phyloP scores from a whole-genome alignment of 495 filamentous ascomycete genomes.

The Podospora pseudoanserina region DNA sequence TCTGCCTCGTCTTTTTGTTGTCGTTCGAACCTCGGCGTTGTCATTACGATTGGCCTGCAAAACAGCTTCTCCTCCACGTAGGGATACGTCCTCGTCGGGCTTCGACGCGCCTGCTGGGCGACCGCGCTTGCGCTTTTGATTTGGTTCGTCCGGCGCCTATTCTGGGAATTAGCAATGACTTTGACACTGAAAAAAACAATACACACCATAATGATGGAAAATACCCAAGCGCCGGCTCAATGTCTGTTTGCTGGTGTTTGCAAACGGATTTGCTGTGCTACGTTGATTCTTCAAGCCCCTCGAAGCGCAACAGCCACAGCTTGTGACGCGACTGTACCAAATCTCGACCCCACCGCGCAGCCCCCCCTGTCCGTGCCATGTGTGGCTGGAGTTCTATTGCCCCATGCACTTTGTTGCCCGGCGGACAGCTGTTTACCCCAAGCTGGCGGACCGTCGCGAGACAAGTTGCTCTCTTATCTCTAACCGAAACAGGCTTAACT shows the following conservation, averaged over 20 bases:
- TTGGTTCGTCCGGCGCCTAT: conserved; percentile 34
- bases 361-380: not conserved
- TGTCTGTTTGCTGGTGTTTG: not conserved
- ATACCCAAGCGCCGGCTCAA: conserved; percentile 18
- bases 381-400: not conserved
- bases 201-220: conserved; percentile 27
- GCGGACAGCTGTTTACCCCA: not conserved
- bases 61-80: conserved; percentile 3
- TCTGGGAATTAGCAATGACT: conserved; percentile 13
- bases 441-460: not conserved
- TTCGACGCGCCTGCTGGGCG: conserved; percentile 39
- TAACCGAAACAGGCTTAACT: conserved; percentile 7
- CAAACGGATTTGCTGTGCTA: not conserved
- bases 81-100: conserved; percentile 35
- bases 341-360: not conserved
- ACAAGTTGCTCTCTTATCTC: conserved; percentile 2
- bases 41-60: not conserved
- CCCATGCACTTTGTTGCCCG: not conserved
- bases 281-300: conserved; percentile 4
- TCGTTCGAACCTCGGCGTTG: not conserved
- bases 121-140: conserved; percentile 44
- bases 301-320: not conserved
- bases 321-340: not conserved
- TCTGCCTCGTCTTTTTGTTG: conserved; percentile 24
- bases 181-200: not conserved